Evolutionary conservation across 2,329 filamentous ascomycete genomes (phyloP).

Genomic region (Fusarium coffeatum): DNA sequence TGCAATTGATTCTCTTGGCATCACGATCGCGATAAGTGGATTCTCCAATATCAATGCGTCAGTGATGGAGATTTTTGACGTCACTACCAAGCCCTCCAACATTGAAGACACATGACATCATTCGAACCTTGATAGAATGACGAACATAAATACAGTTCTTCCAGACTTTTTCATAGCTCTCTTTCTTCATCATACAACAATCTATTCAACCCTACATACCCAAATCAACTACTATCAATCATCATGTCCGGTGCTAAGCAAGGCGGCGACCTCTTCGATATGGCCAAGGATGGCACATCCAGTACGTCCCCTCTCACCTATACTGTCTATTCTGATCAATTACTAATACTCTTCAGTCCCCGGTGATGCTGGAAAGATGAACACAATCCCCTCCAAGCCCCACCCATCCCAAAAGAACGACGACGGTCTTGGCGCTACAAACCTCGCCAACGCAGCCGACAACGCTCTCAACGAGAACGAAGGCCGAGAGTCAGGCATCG

Average conservation of each 20-base stretch:
- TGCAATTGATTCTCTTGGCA: fast-evolving
- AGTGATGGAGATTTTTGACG: slow-evolving; percentile 21
- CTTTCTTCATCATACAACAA: neutral
- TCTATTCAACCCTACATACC: fast-evolving
- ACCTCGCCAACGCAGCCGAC: slow-evolving; percentile 10
- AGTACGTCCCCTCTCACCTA: neutral
- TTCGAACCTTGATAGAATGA: neutral
- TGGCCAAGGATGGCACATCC: slow-evolving; percentile 31
- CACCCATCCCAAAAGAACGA: slow-evolving; percentile 16
- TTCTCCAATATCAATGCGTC: slow-evolving; percentile 25
- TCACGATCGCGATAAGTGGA: neutral
- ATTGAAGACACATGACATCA: slow-evolving; percentile 24
- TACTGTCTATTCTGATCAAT: fast-evolving
- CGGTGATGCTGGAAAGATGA: slow-evolving; percentile 26
- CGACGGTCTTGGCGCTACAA: slow-evolving; percentile 18
- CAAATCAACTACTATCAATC: fast-evolving
- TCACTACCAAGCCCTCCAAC: slow-evolving; percentile 1
- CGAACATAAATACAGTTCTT: neutral
- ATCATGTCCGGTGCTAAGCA: slow-evolving; percentile 25
- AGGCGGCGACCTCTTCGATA: slow-evolving; percentile 31
- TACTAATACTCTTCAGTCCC: neutral
- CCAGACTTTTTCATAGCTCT: fast-evolving
- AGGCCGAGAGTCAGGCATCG: neutral
- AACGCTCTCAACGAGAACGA: slow-evolving; percentile 1
- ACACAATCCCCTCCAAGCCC: slow-evolving; percentile 14